Percentiles rank a stretch among this genome's conserved stretches.
These are phyloP conservation scores for Fusarium sp. DNA, from an alignment of 2,329 filamentous ascomycete species.

Conservation along the genomic window DNA sequence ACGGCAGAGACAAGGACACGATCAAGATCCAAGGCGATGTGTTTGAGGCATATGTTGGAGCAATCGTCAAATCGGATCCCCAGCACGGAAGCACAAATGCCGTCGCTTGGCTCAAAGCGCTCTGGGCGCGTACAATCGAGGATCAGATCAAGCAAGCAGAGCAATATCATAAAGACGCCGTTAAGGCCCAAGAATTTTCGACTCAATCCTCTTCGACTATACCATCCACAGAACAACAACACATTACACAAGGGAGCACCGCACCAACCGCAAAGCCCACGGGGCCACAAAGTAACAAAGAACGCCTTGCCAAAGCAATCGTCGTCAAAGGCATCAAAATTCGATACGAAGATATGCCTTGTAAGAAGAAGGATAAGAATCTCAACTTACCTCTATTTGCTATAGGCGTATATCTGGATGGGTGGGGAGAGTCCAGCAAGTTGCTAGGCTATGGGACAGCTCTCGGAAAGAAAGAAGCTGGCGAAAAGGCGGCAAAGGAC, in stretches of 20 bases:
- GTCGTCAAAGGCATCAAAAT: slow-evolving; percentile 69
- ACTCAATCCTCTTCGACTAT: neutral
- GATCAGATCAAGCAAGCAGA: slow-evolving; percentile 64
- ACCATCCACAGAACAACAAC: neutral
- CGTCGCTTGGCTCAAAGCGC: slow-evolving; percentile 76
- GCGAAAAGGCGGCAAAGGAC: slow-evolving; percentile 72
- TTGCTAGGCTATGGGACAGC: slow-evolving; percentile 73
- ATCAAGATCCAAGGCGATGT: slow-evolving; percentile 86
- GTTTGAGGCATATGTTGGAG: slow-evolving; percentile 91
- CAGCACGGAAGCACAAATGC: slow-evolving; percentile 70
- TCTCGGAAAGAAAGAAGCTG: slow-evolving; percentile 76
- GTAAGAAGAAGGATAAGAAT: slow-evolving; percentile 65
- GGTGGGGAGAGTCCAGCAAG: slow-evolving; percentile 74
- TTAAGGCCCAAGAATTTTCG: neutral
- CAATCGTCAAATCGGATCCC: slow-evolving; percentile 76
- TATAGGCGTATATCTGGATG: slow-evolving; percentile 74
- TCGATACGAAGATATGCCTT: slow-evolving; percentile 69
- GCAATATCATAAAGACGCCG: slow-evolving; percentile 28
- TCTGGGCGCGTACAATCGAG: slow-evolving; percentile 78
- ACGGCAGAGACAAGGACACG: slow-evolving; percentile 63
- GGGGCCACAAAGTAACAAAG: slow-evolving; percentile 42
- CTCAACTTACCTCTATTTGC: slow-evolving; percentile 69
- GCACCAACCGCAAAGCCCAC: neutral
- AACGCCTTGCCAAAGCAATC: slow-evolving; percentile 55
- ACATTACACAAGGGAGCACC: neutral